Percentiles rank a stretch among this genome's conserved stretches.
These are phyloP conservation scores for Flaveria linearis DNA, from an alignment of 129 eudicot genomes.

Conservation along the genomic window DNA sequence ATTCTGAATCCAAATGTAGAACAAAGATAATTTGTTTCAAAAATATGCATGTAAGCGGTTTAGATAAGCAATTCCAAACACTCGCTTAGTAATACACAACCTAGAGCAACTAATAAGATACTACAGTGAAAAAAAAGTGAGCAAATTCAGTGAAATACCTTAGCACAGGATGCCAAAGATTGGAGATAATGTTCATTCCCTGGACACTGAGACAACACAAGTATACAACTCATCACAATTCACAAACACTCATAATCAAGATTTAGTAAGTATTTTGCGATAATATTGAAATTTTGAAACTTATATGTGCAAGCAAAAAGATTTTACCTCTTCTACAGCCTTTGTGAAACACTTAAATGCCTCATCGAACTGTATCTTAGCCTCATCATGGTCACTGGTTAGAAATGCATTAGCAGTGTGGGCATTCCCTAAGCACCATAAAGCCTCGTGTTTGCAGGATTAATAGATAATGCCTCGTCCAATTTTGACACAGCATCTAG, in stretches of 20 bases:
- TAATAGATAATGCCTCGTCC: constrained; percentile 52
- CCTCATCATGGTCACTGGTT: constrained; percentile 46
- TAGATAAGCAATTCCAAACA: too few species aligned
- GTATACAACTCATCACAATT: constrained; percentile 13
- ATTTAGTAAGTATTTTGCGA: neutral
- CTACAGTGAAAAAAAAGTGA: neutral
- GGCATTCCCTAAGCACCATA: constrained; percentile 67
- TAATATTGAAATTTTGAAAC: neutral
- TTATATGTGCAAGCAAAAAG: constrained; percentile 10
- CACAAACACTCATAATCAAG: constrained; percentile 23
- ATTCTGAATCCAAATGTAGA: neutral
- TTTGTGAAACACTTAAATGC: constrained; percentile 47
- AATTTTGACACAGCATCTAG: constrained; percentile 51
- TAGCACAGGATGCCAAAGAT: constrained; percentile 51
- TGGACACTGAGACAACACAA: constrained; percentile 47
- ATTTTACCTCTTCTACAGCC: constrained; percentile 58
- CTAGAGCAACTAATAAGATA: constrained; percentile 16
- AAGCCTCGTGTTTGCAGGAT: constrained; percentile 58
- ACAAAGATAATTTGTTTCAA: too few species aligned
- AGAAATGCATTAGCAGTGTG: constrained; percentile 54
- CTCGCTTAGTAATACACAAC: neutral
- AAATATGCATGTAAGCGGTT: too few species aligned
- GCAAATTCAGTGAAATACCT: constrained; percentile 35
- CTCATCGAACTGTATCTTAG: constrained; percentile 40
- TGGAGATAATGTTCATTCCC: constrained; percentile 52